These are phyloP conservation scores for Cornus florida DNA, from an alignment of 148 eudicot genomes.

Conservation along the genomic window DNA sequence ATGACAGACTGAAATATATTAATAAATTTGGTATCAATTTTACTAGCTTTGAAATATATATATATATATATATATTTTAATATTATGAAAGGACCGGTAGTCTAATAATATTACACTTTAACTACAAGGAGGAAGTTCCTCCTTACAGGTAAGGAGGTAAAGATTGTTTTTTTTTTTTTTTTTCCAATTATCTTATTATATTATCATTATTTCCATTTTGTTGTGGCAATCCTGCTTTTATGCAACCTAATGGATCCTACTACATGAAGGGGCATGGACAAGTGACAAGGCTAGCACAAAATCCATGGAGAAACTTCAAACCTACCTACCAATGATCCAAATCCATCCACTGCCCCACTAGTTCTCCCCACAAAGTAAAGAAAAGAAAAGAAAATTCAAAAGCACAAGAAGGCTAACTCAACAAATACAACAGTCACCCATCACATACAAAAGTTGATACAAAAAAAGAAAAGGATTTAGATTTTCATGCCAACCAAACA, in stretches of 20 bases:
- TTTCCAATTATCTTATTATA: too few species aligned
- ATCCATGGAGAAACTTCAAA: not conserved
- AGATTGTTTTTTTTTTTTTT: too few species aligned
- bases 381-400: not conserved
- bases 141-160: too few species aligned
- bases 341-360: not conserved
- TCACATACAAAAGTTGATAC: not conserved
- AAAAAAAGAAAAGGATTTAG: not conserved
- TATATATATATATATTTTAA: too few species aligned
- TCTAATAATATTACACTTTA: too few species aligned
- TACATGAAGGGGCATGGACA: not conserved
- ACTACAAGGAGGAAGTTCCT: too few species aligned
- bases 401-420: not conserved
- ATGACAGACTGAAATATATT: too few species aligned
- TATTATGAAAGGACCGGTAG: too few species aligned
- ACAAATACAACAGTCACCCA: not conserved
- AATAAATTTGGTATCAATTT: too few species aligned
- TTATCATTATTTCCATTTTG: not conserved
- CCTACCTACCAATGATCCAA: not conserved
- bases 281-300: not conserved
- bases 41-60: too few species aligned
- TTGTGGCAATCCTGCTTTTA: not conserved
- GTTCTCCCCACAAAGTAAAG: not conserved
- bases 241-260: not conserved
- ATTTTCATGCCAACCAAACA: conserved; percentile 4